Percentiles rank a stretch among this genome's conserved stretches.
These are phyloP conservation scores for Erigeron canadensis DNA, from an alignment of 129 eudicot species.

Conservation along the genomic window DNA sequence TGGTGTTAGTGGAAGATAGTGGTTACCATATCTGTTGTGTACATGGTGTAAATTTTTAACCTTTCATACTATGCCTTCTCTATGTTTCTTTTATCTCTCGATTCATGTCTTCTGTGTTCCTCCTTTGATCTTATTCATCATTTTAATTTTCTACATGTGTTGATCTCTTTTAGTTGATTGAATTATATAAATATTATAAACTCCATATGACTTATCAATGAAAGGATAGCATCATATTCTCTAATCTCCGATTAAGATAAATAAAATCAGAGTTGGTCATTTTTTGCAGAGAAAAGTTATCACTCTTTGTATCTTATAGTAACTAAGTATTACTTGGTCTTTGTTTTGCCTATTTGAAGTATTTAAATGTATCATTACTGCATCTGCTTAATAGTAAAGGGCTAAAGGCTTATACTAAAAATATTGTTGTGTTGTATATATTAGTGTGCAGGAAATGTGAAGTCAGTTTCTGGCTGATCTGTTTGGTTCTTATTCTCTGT, in stretches of 20 bases:
- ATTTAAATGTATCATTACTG: not conserved
- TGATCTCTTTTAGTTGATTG: not conserved
- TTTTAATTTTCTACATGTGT: not conserved
- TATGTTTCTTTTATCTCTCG: not conserved
- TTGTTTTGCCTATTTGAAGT: not conserved
- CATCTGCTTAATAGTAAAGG: not conserved
- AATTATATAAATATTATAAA: not conserved
- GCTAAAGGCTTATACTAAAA: too few relatives aligned
- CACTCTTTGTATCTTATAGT: not conserved
- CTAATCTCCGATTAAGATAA: not conserved
- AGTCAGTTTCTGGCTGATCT: too few relatives aligned
- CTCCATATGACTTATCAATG: not conserved
- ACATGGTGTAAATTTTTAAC: not conserved
- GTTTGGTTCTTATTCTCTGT: too few relatives aligned
- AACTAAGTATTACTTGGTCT: not conserved
- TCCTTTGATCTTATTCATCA: not conserved
- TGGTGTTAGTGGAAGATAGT: not conserved
- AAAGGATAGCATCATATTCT: not conserved
- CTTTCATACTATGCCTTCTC: not conserved
- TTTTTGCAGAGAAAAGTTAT: slow-evolving; percentile 3
- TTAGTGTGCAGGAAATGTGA: too few relatives aligned
- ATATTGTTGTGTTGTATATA: too few relatives aligned
- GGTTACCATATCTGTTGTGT: not conserved
- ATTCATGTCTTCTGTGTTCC: slow-evolving; percentile 3
- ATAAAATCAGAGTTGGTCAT: not conserved